phyloP scores from a whole-genome alignment of 208 protist genomes.

The Porcisia hertigi region DNA sequence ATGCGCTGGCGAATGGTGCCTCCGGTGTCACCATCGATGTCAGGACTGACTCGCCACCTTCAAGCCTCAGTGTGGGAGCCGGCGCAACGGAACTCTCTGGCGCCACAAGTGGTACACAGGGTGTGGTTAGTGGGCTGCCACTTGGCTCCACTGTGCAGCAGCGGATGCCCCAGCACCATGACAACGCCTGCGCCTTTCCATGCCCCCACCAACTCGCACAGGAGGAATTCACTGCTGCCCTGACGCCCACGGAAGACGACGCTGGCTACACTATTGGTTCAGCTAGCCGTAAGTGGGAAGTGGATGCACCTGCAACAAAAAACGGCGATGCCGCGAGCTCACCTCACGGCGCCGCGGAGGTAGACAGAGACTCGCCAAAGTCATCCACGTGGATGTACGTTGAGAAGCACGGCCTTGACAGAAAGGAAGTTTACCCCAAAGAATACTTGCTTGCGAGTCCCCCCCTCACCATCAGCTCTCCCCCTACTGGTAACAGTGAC shows the following conservation, averaged over 20 bases:
- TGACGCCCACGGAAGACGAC: neutral
- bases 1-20: neutral
- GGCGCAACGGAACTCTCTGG: neutral
- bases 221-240: neutral
- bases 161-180: neutral
- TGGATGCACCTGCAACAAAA: neutral
- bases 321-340: neutral
- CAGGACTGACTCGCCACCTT: neutral
- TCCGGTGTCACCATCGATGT: slow-evolving; percentile 6
- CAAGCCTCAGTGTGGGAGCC: neutral
- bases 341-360: neutral
- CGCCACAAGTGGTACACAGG: neutral
- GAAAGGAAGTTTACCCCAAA: neutral
- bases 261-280: neutral
- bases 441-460: neutral
- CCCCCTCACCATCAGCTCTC: neutral
- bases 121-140: neutral
- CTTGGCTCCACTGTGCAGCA: neutral
- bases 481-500: neutral
- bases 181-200: neutral
- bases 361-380: neutral
- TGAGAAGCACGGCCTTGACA: neutral
- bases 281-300: neutral
- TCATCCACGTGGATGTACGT: neutral
- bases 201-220: neutral